Base-by-base conservation (phyloP, 495 filamentous ascomycete genomes). In the Xylaria curta region DNA sequence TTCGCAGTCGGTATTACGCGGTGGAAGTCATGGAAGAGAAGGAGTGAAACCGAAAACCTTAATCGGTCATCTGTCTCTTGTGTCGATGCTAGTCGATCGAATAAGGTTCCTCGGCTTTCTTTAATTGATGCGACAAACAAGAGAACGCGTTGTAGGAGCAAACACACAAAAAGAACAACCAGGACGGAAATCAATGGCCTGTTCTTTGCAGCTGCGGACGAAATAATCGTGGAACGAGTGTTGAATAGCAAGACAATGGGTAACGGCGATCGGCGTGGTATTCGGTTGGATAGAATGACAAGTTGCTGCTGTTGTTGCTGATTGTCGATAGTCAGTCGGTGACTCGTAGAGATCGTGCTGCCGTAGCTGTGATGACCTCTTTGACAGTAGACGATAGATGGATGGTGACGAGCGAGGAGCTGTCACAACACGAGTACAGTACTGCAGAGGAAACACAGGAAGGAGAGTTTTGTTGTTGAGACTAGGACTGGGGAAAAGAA, bases 1-100 rank as follows among this genome's bases (percentile, higher is more conserved):
- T 70, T 56, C 59, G 68, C 51, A 42, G 68, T 70, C 47, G 68
- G 24, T 53, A 49, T 53, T 64, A 70, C 36, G 68, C 68, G 38
- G 60, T 24, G 68, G 44, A 60, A 70, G 47, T 70, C 68, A 70
- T 70, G 68, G 68, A 64, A 70, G 38, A 63, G n/a, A 44, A 44
- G 9, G 19, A 33, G 21, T 5, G 9, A n/a, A 42, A 5, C 38
- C 21, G 31, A 63, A 17, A 24, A n/a, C 46, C 26, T 62, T 53
- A 21, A 42, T n/a, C 44, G 68, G n/a, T 26, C 33, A 47, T 28
- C 19, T 24, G 9, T 58, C n/a, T 9, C n/a, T 70, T n/a, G 46
- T 24, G 47, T n/a, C 42, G 58, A 70, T 31, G 13, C 40, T 3
- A 33, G 46, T 44, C 33, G 66, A 28, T 44, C 33, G 66, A 28